Conservation (phyloP, 2,329 filamentous ascomycete genomes). For the Ceratocystis eucalypticola region DNA sequence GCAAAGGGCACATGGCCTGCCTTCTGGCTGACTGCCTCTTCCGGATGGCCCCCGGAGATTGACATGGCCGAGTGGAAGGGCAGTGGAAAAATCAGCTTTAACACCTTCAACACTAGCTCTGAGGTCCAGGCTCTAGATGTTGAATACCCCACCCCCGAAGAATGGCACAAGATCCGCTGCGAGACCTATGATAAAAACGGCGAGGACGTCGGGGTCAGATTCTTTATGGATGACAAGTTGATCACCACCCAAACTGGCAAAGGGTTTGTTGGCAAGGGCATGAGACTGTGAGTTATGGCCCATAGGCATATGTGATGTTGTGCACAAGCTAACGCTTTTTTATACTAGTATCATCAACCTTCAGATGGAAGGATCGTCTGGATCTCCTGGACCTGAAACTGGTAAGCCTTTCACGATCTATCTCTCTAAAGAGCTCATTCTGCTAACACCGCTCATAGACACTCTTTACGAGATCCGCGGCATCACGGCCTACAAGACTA, state of each 20-base stretch:
- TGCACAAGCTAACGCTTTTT: background rate
- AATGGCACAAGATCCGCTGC: conserved; percentile 38
- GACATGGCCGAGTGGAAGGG: conserved; percentile 50
- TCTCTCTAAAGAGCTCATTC: background rate
- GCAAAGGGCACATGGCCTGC: conserved; percentile 41
- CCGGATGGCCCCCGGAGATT: conserved; percentile 45
- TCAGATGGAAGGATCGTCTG: conserved; percentile 35
- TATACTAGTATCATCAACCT: conserved; percentile 31
- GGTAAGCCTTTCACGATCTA: conserved; percentile 13
- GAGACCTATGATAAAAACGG: conserved; percentile 40
- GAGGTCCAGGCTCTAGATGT: conserved; percentile 36
- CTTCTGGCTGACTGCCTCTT: conserved; percentile 43
- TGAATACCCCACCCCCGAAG: conserved; percentile 32
- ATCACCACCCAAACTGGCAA: conserved; percentile 38
- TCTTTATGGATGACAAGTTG: conserved; percentile 39
- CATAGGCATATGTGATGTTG: background rate
- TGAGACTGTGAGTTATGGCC: conserved; percentile 30
- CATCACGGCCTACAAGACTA: conserved; percentile 2
- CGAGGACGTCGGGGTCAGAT: conserved; percentile 38
- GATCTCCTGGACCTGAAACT: conserved; percentile 28
- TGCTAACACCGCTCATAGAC: conserved; percentile 1
- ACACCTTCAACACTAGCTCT: conserved; percentile 39
- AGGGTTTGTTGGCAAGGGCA: conserved; percentile 35
- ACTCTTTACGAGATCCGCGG: conserved; percentile 13
- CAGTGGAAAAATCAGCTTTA: conserved; percentile 41